These are phyloP conservation scores for Xylaria polymorpha DNA, from an alignment of 2,329 filamentous ascomycete species.

Conservation along the genomic window DNA sequence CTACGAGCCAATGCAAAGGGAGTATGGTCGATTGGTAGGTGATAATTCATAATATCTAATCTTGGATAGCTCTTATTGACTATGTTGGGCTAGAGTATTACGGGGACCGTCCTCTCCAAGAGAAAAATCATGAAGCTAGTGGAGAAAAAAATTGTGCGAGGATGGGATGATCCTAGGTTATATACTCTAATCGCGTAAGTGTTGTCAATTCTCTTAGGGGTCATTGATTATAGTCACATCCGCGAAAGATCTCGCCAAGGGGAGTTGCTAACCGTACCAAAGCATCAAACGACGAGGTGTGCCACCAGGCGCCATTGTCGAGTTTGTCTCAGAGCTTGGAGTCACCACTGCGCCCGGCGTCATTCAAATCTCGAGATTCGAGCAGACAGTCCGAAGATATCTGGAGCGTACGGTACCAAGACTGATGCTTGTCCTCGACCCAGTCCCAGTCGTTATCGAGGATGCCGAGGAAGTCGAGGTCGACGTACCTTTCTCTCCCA, in stretches of 20 bases:
- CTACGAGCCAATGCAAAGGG: conserved; percentile 93
- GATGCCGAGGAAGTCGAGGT: conserved; percentile 78
- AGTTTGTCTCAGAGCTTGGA: conserved; percentile 90
- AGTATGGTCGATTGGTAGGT: conserved; percentile 64
- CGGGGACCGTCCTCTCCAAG: conserved; percentile 88
- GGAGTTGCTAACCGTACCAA: conserved; percentile 60
- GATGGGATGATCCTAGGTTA: conserved; percentile 88
- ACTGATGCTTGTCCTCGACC: conserved; percentile 89
- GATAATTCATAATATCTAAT: background rate
- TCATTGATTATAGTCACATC: background rate
- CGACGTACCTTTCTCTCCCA: conserved; percentile 82
- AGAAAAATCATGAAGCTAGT: conserved; percentile 85
- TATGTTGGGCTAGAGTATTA: conserved; percentile 65
- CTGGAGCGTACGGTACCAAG: conserved; percentile 89
- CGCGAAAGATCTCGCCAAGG: background rate
- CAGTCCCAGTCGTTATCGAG: conserved; percentile 83
- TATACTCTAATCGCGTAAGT: conserved; percentile 57
- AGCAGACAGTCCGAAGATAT: conserved; percentile 85
- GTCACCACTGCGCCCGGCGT: conserved; percentile 85
- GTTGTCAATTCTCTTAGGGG: background rate
- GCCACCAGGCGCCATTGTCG: conserved; percentile 86
- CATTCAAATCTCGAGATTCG: conserved; percentile 85
- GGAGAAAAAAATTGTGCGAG: conserved; percentile 79
- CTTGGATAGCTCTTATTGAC: background rate
- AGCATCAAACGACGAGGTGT: conserved; percentile 82